A percentile compares a stretch with the other conserved stretches of the same genome.
Conservation (phyloP, 192 early-diverging fungal species). For the Backusella luteola region DNA sequence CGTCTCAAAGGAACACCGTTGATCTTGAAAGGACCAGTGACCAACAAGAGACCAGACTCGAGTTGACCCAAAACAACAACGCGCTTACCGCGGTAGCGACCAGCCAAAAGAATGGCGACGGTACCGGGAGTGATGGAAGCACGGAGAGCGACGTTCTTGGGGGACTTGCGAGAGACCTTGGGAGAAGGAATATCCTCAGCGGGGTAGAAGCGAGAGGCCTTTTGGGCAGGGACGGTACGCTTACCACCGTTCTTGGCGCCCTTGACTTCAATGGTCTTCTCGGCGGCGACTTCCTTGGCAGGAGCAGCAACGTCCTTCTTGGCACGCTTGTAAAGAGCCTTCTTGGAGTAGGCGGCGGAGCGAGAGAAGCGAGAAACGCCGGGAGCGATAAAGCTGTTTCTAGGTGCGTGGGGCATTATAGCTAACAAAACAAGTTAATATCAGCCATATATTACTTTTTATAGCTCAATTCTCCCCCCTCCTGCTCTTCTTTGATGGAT, state of each 20-base stretch:
- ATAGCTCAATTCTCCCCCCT: not conserved
- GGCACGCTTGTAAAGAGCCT: constrained; percentile 87
- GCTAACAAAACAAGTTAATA: not conserved
- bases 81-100: constrained; percentile 97
- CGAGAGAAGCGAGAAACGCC: constrained; percentile 85
- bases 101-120: constrained; percentile 92
- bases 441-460: not conserved
- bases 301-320: constrained; percentile 59
- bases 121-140: constrained; percentile 95
- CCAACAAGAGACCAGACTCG: constrained; percentile 89
- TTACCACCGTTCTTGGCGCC: constrained; percentile 82
- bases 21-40: constrained; percentile 97
- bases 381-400: constrained; percentile 81
- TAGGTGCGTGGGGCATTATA: constrained; percentile 62
- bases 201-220: constrained; percentile 77
- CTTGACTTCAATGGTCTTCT: constrained; percentile 69
- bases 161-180: constrained; percentile 80
- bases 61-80: constrained; percentile 99
- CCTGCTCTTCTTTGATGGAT: not conserved
- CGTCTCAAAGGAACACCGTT: constrained; percentile 98
- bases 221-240: constrained; percentile 66
- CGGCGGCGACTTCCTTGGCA: constrained; percentile 47
- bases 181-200: constrained; percentile 80
- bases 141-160: constrained; percentile 75
- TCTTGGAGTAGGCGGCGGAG: constrained; percentile 80